Base-by-base conservation (phyloP, 164 flowering plant species). In the Santalum album region DNA sequence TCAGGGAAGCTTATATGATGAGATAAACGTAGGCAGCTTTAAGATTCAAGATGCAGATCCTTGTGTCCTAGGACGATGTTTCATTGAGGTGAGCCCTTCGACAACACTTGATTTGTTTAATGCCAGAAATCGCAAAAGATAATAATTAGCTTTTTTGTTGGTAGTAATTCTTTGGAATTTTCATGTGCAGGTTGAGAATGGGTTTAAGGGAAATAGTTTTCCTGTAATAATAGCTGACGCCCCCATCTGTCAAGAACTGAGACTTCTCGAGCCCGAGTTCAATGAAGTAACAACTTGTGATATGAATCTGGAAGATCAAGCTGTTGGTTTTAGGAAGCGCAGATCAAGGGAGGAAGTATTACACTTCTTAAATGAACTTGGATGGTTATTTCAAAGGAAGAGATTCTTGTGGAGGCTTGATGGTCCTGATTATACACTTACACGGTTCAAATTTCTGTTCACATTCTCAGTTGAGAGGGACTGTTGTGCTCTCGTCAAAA, bases 1-100 rank as follows among this genome's bases (percentile, higher is more conserved):
- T 9, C 42, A 15, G 14, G 42, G 42, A 12, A 38, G 42, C 1
- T 11, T 15, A 38, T 38, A 14, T 38, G 42, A 38, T 38, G 42
- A 38, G 3, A 16, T 38, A 38, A 38, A 14, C 42, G 9, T 38
- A 9, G 42, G 16, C 42, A 38, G 16, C 42, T 38, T 38, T 16
- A 38, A 38, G 14, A 38, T 38, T 38, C 16, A 38, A 14, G 42
- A 38, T 38, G 17, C 42, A 38, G 2, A 0, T 3, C 12, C 42
- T 0, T 9, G 16, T 38, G 42, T 38, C 4, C 16, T 38, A 15
- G 42, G 42, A 38, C 42, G 42, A 2, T 38, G 82, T 72, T 90
- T 84, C 69, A 81, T 90, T 54, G 97, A 90, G 95, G 97, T 90
- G 72, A n/a, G n/a, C n/a, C n/a, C n/a, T n/a, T n/a, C n/a, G n/a